phyloP scores from a whole-genome alignment of 2,329 filamentous ascomycete species.

The Talaromyces funiculosus region DNA sequence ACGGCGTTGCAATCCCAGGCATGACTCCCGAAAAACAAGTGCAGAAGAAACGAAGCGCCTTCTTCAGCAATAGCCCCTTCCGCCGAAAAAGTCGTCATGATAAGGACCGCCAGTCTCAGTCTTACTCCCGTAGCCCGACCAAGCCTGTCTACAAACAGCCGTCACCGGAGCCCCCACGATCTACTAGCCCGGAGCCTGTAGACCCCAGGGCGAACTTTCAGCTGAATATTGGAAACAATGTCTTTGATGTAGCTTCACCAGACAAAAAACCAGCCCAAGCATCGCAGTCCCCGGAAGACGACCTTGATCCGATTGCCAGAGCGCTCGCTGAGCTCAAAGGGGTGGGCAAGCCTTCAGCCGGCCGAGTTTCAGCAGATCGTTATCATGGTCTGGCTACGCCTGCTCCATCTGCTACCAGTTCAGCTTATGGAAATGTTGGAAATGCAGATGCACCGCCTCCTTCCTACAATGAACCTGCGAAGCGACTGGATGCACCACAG shows the following conservation, averaged over 20 bases:
- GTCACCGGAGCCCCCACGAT: slow-evolving; percentile 20
- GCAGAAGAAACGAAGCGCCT: slow-evolving; percentile 68
- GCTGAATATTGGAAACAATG: slow-evolving; percentile 90
- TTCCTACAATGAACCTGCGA: slow-evolving; percentile 72
- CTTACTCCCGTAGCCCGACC: slow-evolving; percentile 47
- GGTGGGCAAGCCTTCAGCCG: slow-evolving; percentile 71
- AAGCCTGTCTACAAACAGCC: slow-evolving; percentile 29
- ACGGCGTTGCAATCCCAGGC: slow-evolving; percentile 37
- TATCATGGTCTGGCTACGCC: slow-evolving; percentile 93
- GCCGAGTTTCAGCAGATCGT: slow-evolving; percentile 87
- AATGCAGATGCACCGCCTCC: slow-evolving; percentile 65
- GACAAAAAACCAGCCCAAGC: slow-evolving; percentile 46
- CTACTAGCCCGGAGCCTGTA: slow-evolving; percentile 71
- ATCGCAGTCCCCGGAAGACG: slow-evolving; percentile 48
- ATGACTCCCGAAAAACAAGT: slow-evolving; percentile 60
- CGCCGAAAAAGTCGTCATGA: slow-evolving; percentile 80
- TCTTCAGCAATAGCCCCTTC: slow-evolving; percentile 93
- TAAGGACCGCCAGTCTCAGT: slow-evolving; percentile 49
- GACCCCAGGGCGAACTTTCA: slow-evolving; percentile 90
- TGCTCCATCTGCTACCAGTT: slow-evolving; percentile 46
- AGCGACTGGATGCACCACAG: slow-evolving; percentile 78
- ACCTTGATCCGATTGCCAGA: slow-evolving; percentile 80
- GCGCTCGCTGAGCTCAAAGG: slow-evolving; percentile 90
- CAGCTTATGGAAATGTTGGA: slow-evolving; percentile 28
- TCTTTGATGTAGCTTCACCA: slow-evolving; percentile 83